A percentile compares a stretch with the other conserved stretches of the same genome.
These are phyloP conservation scores for Erythrophleum fordii DNA, from an alignment of 306 rosid genomes.

Conservation along the genomic window DNA sequence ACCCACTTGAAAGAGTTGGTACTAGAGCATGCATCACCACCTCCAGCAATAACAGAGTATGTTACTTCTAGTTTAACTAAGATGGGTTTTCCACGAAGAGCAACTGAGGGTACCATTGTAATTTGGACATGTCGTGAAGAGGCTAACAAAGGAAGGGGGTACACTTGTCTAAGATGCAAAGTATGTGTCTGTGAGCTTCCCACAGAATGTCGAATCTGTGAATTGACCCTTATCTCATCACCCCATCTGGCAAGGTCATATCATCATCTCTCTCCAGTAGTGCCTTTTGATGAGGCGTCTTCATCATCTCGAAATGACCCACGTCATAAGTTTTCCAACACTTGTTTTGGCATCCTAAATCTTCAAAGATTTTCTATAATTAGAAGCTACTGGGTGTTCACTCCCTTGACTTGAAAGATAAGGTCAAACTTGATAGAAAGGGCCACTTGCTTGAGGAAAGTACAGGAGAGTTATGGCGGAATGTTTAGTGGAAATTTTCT, in stretches of 20 bases:
- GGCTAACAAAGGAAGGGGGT: slow-evolving; percentile 89
- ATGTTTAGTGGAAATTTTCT: no score
- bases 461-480: no score
- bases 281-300: slow-evolving; percentile 87
- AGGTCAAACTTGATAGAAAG: no score
- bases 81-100: slow-evolving; percentile 99
- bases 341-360: slow-evolving; percentile 93
- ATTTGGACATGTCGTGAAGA: slow-evolving; percentile 92
- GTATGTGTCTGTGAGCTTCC: slow-evolving; percentile 98
- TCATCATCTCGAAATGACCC: slow-evolving; percentile 53
- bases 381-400: no score
- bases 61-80: slow-evolving; percentile 88
- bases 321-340: slow-evolving; percentile 48
- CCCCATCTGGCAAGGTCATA: slow-evolving; percentile 99
- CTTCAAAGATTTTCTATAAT: no score
- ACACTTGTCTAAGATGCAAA: slow-evolving; percentile 94
- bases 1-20: slow-evolving; percentile 82
- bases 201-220: slow-evolving; percentile 90
- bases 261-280: slow-evolving; percentile 93
- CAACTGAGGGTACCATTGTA: slow-evolving; percentile 87
- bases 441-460: no score
- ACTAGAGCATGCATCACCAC: slow-evolving; percentile 96
- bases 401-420: no score
- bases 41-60: slow-evolving; percentile 97
- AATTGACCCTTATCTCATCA: slow-evolving; percentile 93